Evolutionary conservation across 192 early-diverging fungal genomes (phyloP).

Genomic region (Dispira simplex): DNA sequence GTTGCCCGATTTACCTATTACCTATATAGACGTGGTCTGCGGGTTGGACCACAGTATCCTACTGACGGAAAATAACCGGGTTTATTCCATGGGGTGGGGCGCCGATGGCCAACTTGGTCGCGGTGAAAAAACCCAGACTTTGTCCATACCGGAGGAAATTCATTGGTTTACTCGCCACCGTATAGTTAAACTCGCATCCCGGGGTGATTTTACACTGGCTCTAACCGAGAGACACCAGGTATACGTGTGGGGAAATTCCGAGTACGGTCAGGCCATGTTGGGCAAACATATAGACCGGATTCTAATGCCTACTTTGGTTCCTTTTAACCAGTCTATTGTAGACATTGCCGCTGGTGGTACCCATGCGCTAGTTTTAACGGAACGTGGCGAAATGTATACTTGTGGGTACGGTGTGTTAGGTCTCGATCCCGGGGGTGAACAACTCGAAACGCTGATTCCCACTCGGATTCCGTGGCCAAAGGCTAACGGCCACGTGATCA

Average conservation of each 20-base stretch:
- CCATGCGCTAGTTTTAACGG: constrained; percentile 9
- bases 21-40: neutral
- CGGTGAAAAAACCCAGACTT: neutral
- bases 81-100: constrained; percentile 10
- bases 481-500: neutral
- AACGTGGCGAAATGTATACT: neutral
- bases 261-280: constrained; percentile 13
- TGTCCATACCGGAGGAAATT: neutral
- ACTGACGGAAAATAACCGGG: neutral
- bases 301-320: neutral
- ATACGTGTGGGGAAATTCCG: constrained; percentile 11
- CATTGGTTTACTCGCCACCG: neutral
- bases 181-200: constrained; percentile 1
- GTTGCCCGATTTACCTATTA: neutral
- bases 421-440: neutral
- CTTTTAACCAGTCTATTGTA: neutral
- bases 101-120: constrained; percentile 12
- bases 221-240: neutral
- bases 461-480: neutral
- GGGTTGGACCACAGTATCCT: constrained; percentile 10
- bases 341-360: constrained; percentile 10
- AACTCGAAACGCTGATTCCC: neutral
- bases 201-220: constrained; percentile 3
- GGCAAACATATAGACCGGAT: constrained; percentile 6
- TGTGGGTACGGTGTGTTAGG: constrained; percentile 10